phyloP scores from a whole-genome alignment of 2,329 filamentous ascomycete genomes.

The Talaromyces sp. region DNA sequence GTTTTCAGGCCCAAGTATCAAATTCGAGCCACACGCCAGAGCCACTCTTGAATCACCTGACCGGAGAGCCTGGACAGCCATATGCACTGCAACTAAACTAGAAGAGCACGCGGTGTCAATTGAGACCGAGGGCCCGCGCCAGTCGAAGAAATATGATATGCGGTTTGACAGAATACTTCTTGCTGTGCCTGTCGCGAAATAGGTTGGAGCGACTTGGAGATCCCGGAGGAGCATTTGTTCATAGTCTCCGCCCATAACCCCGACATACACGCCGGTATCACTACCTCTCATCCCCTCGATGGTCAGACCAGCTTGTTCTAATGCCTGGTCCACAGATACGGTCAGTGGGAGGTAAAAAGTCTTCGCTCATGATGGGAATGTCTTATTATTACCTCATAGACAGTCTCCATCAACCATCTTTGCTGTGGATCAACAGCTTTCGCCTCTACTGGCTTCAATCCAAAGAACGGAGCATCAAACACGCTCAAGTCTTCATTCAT shows the following conservation, averaged over 20 bases:
- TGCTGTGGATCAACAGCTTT: slow-evolving; percentile 29
- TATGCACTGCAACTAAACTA: slow-evolving; percentile 31
- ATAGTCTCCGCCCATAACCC: too few relatives aligned
- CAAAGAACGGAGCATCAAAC: slow-evolving; percentile 22
- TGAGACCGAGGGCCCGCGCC: slow-evolving; percentile 36
- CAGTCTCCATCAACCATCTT: slow-evolving; percentile 24
- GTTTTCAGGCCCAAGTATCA: slow-evolving; percentile 24
- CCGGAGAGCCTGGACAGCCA: slow-evolving; percentile 19
- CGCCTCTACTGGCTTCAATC: slow-evolving; percentile 15
- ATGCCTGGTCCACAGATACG: too few relatives aligned
- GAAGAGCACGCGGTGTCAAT: slow-evolving; percentile 46
- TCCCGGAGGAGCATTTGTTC: slow-evolving; percentile 12
- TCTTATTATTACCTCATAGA: too few relatives aligned
- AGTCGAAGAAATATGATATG: slow-evolving; percentile 36
- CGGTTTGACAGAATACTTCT: slow-evolving; percentile 35
- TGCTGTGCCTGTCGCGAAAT: slow-evolving; percentile 23
- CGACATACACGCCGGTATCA: too few relatives aligned
- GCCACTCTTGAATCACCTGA: slow-evolving; percentile 9
- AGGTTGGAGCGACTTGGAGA: slow-evolving; percentile 9
- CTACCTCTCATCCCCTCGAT: too few relatives aligned
- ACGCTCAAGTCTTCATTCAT: too few relatives aligned
- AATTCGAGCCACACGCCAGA: slow-evolving; percentile 17
- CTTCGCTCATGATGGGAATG: too few relatives aligned
- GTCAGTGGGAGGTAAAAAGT: too few relatives aligned
- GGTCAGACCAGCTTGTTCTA: too few relatives aligned